Evolutionary conservation across 306 rosid genomes (phyloP).

Genomic region (Quercus agrifolia): DNA sequence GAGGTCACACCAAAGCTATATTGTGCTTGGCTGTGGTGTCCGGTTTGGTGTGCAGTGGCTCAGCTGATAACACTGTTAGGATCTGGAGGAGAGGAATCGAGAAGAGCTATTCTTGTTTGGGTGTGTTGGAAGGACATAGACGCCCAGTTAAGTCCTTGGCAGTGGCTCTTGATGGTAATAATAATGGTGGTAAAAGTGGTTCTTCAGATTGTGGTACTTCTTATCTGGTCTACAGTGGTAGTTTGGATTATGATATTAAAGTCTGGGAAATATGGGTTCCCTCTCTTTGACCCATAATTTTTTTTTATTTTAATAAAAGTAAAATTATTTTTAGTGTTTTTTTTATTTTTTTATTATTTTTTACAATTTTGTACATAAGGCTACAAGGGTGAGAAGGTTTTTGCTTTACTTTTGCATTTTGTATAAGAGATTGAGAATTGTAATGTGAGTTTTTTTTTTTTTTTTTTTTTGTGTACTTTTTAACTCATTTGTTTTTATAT

Average conservation of each 20-base stretch:
- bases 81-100: constrained; percentile 57
- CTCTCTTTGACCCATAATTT: neutral
- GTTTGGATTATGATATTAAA: constrained; percentile 61
- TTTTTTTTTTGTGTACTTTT: too few relatives aligned
- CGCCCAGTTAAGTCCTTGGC: constrained; percentile 63
- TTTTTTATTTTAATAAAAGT: too few relatives aligned
- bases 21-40: constrained; percentile 52
- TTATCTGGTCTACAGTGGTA: constrained; percentile 56
- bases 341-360: neutral
- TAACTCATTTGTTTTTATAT: too few relatives aligned
- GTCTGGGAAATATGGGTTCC: constrained; percentile 52
- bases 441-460: too few relatives aligned
- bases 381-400: neutral
- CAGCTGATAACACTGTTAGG: constrained; percentile 65
- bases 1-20: constrained; percentile 66
- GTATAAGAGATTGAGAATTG: too few relatives aligned
- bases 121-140: constrained; percentile 57
- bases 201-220: constrained; percentile 14
- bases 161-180: constrained; percentile 22
- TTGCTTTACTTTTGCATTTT: neutral
- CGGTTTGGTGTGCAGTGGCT: constrained; percentile 71
- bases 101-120: constrained; percentile 48
- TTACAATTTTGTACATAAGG: neutral
- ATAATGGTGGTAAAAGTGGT: neutral
- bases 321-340: too few relatives aligned